Evolutionary conservation across 208 protist genomes (phyloP).

Genomic region (Crithidia thermophila): DNA sequence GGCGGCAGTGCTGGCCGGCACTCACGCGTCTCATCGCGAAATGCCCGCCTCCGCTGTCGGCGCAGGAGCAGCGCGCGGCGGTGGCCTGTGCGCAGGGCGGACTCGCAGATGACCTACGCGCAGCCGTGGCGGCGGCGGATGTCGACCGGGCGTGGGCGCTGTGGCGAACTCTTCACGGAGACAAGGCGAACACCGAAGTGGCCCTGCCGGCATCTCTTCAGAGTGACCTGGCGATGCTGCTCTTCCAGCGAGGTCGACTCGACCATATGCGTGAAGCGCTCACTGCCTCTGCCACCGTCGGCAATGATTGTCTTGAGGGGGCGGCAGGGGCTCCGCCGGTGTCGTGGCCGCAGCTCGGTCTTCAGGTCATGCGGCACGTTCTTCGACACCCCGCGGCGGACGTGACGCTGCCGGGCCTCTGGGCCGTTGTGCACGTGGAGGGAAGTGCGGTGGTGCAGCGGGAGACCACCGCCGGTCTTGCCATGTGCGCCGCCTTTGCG

Average conservation of each 20-base stretch:
- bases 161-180: slow-evolving; percentile 1
- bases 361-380: slow-evolving; percentile 8
- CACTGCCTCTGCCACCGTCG: neutral
- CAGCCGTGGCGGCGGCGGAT: neutral
- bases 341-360: slow-evolving; percentile 1
- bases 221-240: slow-evolving; percentile 16
- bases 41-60: slow-evolving; percentile 21
- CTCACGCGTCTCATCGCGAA: slow-evolving; percentile 9
- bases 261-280: slow-evolving; percentile 17
- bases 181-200: neutral
- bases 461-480: slow-evolving; percentile 10
- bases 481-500: slow-evolving; percentile 15
- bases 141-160: slow-evolving; percentile 7
- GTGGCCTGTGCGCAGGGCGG: slow-evolving; percentile 2
- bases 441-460: slow-evolving; percentile 11
- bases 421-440: slow-evolving; percentile 15
- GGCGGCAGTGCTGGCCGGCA: slow-evolving; percentile 8
- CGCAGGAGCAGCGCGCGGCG: slow-evolving; percentile 10
- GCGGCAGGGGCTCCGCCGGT: neutral
- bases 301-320: neutral
- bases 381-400: slow-evolving; percentile 1
- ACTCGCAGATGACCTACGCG: neutral
- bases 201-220: slow-evolving; percentile 8
- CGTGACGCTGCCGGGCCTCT: slow-evolving; percentile 14
- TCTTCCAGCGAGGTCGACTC: slow-evolving; percentile 6